Base-by-base conservation (phyloP, 371 early-diverging fungal species). In the Cokeromyces recurvatus region DNA sequence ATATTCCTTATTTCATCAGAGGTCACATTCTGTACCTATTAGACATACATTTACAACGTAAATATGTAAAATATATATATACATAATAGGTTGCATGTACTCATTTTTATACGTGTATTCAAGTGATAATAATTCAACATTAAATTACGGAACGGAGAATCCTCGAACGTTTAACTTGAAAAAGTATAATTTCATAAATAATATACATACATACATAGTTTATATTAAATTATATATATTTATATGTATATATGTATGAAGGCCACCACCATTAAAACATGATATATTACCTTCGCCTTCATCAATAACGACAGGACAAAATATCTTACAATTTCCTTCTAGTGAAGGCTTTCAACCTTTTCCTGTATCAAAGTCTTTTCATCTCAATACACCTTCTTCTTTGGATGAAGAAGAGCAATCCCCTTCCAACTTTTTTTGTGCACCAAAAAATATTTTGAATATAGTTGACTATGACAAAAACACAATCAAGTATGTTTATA, bases 21-120 rank as follows among this genome's bases (percentile, higher is more conserved):
- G 52, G 32, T 52, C 52, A 8, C 52, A 52, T 39, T 52, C 52
- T n/a, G 36, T 45, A 35, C 52, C 52, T 39, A 40, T 45, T 29
- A 25, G 52, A 8, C 43, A 51, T 40, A 39, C 25, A 19, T 52
- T 45, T 38, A n/a, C 38, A 37, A 43, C 43, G 51, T 51, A 51
- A 43, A 14, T 16, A 15, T 32, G 3, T 32, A 34, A 32, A 15
- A 21, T 2, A n/a, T 36, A 15, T n/a, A n/a, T n/a, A n/a, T n/a
- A n/a, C n/a, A n/a, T n/a, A n/a, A n/a, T n/a, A n/a, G n/a, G n/a
- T n/a, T n/a, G n/a, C n/a, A n/a, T n/a, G n/a, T n/a, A n/a, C n/a
- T 6, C 24, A 12, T 3, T 20, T 9, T 20, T 31, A 5, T 17
- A 38, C 24, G 29, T 34, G 23, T 22, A 34, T 8, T 22, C 19